Evolutionary conservation across 2,329 filamentous ascomycete species (phyloP).

Genomic region (Verticillium isaacii): DNA sequence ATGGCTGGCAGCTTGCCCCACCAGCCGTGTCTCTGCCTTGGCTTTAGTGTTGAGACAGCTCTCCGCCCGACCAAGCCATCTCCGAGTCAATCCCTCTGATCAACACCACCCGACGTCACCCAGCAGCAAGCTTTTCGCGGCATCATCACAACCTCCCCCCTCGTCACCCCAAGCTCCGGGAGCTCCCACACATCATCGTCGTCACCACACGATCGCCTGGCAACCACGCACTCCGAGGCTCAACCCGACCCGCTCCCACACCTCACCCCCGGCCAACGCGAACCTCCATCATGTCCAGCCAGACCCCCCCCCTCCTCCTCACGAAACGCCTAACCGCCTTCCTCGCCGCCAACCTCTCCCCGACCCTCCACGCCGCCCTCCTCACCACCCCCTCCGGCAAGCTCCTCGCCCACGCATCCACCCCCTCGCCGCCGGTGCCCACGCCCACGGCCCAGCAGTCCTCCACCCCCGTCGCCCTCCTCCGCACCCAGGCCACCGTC

Average conservation of each 20-base stretch:
- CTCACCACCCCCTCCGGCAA: slow-evolving; percentile 57
- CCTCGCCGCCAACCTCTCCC: slow-evolving; percentile 52
- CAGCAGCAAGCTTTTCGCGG: not conserved
- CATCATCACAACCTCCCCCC: slow-evolving; percentile 1
- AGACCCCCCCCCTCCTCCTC: slow-evolving; percentile 56
- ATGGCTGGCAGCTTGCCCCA: not conserved
- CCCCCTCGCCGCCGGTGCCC: slow-evolving; percentile 22
- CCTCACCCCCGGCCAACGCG: not conserved
- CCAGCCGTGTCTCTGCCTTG: not conserved
- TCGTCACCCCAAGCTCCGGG: not conserved
- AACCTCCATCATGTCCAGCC: slow-evolving; percentile 25
- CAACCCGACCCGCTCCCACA: not conserved
- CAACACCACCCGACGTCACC: not conserved
- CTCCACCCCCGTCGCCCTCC: slow-evolving; percentile 42
- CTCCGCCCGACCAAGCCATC: not conserved
- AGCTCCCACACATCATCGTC: not conserved
- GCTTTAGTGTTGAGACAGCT: not conserved
- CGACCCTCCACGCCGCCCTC: slow-evolving; percentile 54
- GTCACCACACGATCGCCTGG: not conserved
- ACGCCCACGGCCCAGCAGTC: not conserved
- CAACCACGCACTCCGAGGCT: not conserved
- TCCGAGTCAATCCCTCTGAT: not conserved
- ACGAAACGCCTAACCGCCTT: slow-evolving; percentile 61
- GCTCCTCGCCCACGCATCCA: slow-evolving; percentile 57
- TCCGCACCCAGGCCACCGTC: slow-evolving; percentile 60